Evolutionary conservation across 805 yeast genomes (phyloP), one percentile per base, ranked within the genome.

Genomic region (Clavispora asparagi): DNA sequence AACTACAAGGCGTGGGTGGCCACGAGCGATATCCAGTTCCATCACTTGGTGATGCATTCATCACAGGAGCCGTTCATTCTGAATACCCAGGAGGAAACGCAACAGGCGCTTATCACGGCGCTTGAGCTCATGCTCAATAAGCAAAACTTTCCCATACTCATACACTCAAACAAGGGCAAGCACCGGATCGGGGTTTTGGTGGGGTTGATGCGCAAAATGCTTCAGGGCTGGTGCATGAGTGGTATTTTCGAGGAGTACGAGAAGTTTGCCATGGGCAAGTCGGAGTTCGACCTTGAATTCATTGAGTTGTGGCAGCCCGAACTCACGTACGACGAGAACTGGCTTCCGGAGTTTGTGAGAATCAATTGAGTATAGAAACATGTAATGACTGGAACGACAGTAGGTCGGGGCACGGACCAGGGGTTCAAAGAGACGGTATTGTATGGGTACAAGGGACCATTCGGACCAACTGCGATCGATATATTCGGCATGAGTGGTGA

Each of bases 131-230:
- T 86, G 41, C 61, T 82, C 29, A 77, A 85, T 56, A 73, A 72
- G 40, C 79, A 82, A 12, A 90, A 90, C 61, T 88, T 85, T 61
- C 99, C 99, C 1, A 81, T 92, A 11, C 71, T 92, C 46, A 78
- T 92, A 11, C 98, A 94, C 63, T 89, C 97, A 4, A 89, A 94
- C 64, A 92, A 92, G 68, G 99, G 99, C n/a, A 94, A 94, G 63
- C 99, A 92, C 62, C 68, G 99, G 38, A 91, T 89, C 2, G 98
- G 98, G 0, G 91, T 94, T 1, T 71, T 91, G 37, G 95, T 91
- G n/a, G 99, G 97, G 0, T 74, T 89, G 28, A 82, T 92, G 76
- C 70, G 99, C 41, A 89, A 88, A 60, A 63, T 85, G 43, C 68
- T 90, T 40, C 97, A 90, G 64, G 95, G 95, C 1, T 92, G 99